phyloP scores from a whole-genome alignment of 805 yeast genomes.

The Pichia deserticola region DNA sequence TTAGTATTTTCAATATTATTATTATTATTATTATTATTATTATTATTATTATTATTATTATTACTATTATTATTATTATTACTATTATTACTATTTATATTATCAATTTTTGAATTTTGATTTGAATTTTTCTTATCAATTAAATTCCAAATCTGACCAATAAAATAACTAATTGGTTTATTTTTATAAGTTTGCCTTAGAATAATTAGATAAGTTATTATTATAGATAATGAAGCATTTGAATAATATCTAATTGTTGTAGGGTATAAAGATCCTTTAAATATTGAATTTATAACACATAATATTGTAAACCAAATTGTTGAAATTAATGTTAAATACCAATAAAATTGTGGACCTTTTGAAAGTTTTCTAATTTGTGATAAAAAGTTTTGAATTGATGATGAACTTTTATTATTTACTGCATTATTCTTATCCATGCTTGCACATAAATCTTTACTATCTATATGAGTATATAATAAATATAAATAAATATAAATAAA shows the following conservation, averaged over 20 bases:
- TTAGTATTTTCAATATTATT: neutral
- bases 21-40: neutral
- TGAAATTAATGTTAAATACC: conserved; percentile 59
- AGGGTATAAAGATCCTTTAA: conserved; percentile 26
- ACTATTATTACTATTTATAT: too few relatives aligned
- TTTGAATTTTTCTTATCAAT: neutral
- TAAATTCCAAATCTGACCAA: conserved; percentile 17
- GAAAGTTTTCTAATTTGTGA: conserved; percentile 13
- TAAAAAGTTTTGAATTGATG: neutral
- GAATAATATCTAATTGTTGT: conserved; percentile 32
- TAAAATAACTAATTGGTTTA: conserved; percentile 24
- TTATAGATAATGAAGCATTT: conserved; percentile 41
- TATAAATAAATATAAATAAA: too few relatives aligned
- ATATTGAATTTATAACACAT: conserved; percentile 36
- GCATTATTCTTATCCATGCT: too few relatives aligned
- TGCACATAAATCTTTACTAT: too few relatives aligned
- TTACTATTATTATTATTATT: neutral
- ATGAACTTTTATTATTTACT: neutral
- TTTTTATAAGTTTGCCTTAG: conserved; percentile 50
- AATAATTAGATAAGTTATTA: conserved; percentile 57
- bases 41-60: neutral
- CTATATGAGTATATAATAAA: too few relatives aligned
- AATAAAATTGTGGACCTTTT: conserved; percentile 54
- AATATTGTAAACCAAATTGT: conserved; percentile 37
- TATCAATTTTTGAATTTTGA: neutral